Conservation (phyloP, 148 eudicot species). For the Camellia granthamiana region DNA sequence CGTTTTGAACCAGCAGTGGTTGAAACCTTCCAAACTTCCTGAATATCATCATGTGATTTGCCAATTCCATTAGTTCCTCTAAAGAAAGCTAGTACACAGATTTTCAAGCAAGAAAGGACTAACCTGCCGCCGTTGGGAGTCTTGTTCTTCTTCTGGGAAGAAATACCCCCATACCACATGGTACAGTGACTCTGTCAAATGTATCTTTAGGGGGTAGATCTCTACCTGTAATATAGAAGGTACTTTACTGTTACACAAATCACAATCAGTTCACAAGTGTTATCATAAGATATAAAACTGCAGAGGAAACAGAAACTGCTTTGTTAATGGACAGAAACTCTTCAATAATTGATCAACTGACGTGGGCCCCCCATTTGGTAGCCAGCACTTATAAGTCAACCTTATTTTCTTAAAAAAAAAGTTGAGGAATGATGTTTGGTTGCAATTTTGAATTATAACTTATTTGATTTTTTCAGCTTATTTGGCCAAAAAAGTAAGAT, state of each 20-base stretch:
- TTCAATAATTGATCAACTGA: background rate
- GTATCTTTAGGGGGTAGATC: constrained; percentile 92
- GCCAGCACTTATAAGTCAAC: too few relatives aligned
- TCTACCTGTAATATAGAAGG: constrained; percentile 61
- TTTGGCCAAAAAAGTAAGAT: too few relatives aligned
- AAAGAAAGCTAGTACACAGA: background rate
- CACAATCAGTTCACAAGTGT: background rate
- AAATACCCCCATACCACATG: constrained; percentile 95
- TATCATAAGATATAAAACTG: constrained; percentile 5
- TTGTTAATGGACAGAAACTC: background rate
- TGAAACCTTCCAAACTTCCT: constrained; percentile 98
- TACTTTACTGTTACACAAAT: constrained; percentile 9
- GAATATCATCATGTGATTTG: constrained; percentile 20
- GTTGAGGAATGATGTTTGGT: too few relatives aligned
- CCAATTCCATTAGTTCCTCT: background rate
- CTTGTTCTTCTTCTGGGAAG: constrained; percentile 99
- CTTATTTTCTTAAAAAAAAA: too few relatives aligned
- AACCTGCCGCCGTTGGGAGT: constrained; percentile 96
- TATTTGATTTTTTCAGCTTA: too few relatives aligned
- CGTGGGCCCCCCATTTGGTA: too few relatives aligned
- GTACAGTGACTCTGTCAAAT: constrained; percentile 88
- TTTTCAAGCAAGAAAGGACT: constrained; percentile 17
- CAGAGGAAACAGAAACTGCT: background rate
- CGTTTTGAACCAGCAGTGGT: constrained; percentile 94
- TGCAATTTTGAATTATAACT: too few relatives aligned